Percentiles rank a stretch among this genome's conserved stretches.
phyloP scores from a whole-genome alignment of 2,329 filamentous ascomycete genomes.

The Pseudovirgaria hyperparasitica region DNA sequence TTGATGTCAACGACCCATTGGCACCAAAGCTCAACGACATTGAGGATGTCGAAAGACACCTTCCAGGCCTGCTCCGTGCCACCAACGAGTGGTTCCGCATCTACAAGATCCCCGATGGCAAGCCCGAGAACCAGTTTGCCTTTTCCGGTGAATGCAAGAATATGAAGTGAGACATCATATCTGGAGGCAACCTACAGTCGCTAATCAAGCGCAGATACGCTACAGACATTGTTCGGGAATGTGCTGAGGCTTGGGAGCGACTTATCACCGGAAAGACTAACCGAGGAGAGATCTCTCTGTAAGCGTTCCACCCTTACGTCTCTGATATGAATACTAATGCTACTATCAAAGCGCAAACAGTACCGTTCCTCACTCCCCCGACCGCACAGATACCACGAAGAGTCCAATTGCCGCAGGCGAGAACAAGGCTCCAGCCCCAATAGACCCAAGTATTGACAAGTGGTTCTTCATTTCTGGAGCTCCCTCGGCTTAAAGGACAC shows the following conservation, averaged over 20 bases:
- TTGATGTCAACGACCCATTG: slow-evolving; percentile 94
- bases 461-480: slow-evolving; percentile 99
- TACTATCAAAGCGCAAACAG: slow-evolving; percentile 58
- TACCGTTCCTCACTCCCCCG: slow-evolving; percentile 58
- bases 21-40: slow-evolving; percentile 95
- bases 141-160: slow-evolving; percentile 99
- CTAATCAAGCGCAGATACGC: slow-evolving; percentile 52
- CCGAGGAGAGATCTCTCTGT: slow-evolving; percentile 69
- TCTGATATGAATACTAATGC: slow-evolving; percentile 16
- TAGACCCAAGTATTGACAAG: slow-evolving; percentile 96
- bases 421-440: slow-evolving; percentile 72
- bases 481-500: slow-evolving; percentile 42
- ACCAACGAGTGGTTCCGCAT: slow-evolving; percentile 99
- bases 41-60: slow-evolving; percentile 96
- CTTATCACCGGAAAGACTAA: slow-evolving; percentile 82
- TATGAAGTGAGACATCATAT: slow-evolving; percentile 55
- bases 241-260: slow-evolving; percentile 92
- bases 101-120: slow-evolving; percentile 99
- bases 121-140: slow-evolving; percentile 99
- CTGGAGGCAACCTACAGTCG: slow-evolving; percentile 6
- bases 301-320: slow-evolving; percentile 31
- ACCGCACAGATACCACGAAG: slow-evolving; percentile 55
- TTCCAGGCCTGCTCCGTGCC: slow-evolving; percentile 89
- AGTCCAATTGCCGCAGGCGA: slow-evolving; percentile 68
- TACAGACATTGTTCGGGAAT: slow-evolving; percentile 90